phyloP scores from a whole-genome alignment of 2,329 filamentous ascomycete species.

The Aaosphaeria pasadenensis region DNA sequence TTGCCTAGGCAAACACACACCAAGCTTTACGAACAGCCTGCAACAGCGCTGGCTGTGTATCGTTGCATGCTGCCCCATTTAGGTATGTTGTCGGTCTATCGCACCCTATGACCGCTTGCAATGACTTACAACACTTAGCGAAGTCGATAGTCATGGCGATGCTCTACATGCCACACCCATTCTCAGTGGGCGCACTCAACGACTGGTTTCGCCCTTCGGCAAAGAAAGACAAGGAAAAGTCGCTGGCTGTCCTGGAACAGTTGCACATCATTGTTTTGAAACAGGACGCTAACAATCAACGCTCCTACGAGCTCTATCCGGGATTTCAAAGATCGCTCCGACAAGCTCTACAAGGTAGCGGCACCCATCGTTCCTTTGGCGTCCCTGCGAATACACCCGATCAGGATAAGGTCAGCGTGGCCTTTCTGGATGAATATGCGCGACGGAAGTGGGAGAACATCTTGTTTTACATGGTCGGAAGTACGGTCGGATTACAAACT shows the following conservation, averaged over 20 bases:
- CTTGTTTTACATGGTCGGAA: slow-evolving; percentile 88
- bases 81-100: slow-evolving; percentile 50
- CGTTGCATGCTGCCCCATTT: slow-evolving; percentile 93
- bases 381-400: slow-evolving; percentile 69
- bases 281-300: slow-evolving; percentile 57
- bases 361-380: slow-evolving; percentile 84
- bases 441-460: slow-evolving; percentile 93
- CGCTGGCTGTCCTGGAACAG: slow-evolving; percentile 74
- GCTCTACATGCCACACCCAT: slow-evolving; percentile 81
- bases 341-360: slow-evolving; percentile 82
- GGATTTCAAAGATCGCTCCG: slow-evolving; percentile 83
- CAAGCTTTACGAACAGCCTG: slow-evolving; percentile 92
- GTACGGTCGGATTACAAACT: slow-evolving; percentile 50
- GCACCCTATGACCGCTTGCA: slow-evolving; percentile 2
- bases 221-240: slow-evolving; percentile 68
- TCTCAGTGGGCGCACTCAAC: slow-evolving; percentile 78
- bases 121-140: slow-evolving; percentile 49
- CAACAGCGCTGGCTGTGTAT: slow-evolving; percentile 92
- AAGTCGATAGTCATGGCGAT: slow-evolving; percentile 96
- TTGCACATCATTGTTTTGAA: slow-evolving; percentile 76
- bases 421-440: slow-evolving; percentile 80
- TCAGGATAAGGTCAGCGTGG: slow-evolving; percentile 62
- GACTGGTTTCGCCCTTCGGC: slow-evolving; percentile 74
- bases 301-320: slow-evolving; percentile 72
- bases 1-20: slow-evolving; percentile 86